phyloP scores from a whole-genome alignment of 2,329 filamentous ascomycete genomes.

The Fusarium fujikuroi region DNA sequence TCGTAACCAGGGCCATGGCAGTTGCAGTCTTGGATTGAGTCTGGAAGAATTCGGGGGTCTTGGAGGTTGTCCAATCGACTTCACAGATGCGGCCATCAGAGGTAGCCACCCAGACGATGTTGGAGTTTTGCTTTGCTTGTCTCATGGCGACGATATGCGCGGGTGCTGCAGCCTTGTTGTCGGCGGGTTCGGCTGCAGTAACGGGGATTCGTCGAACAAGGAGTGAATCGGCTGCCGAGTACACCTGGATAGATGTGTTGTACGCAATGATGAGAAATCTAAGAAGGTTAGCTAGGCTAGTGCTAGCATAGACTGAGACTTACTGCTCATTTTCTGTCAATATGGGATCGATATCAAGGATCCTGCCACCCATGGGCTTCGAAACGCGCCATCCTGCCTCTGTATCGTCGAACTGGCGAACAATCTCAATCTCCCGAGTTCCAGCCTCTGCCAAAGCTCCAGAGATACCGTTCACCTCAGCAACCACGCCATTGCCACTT shows the following conservation, averaged over 20 bases:
- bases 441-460: conserved; percentile 25
- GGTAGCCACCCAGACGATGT: conserved; percentile 69
- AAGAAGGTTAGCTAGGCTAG: conserved; percentile 23
- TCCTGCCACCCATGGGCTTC: conserved; percentile 72
- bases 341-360: conserved; percentile 72
- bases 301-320: conserved; percentile 39
- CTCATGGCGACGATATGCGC: conserved; percentile 56
- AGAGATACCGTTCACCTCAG: conserved; percentile 33
- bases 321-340: conserved; percentile 71
- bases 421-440: conserved; percentile 40
- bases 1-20: conserved; percentile 57
- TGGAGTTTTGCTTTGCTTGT: conserved; percentile 52
- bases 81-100: conserved; percentile 67
- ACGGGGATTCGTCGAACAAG: conserved; percentile 77
- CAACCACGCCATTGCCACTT: conserved; percentile 15
- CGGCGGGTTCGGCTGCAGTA: conserved; percentile 44
- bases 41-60: conserved; percentile 55
- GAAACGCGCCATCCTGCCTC: conserved; percentile 68
- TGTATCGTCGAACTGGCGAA: conserved; percentile 45
- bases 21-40: conserved; percentile 56
- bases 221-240: conserved; percentile 83
- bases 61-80: conserved; percentile 66
- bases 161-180: conserved; percentile 39
- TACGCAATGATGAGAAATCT: conserved; percentile 82
- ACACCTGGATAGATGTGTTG: conserved; percentile 80